These are phyloP conservation scores for Amanita pallidorosea DNA, from an alignment of 768 basidiomycete genomes.

Conservation along the genomic window DNA sequence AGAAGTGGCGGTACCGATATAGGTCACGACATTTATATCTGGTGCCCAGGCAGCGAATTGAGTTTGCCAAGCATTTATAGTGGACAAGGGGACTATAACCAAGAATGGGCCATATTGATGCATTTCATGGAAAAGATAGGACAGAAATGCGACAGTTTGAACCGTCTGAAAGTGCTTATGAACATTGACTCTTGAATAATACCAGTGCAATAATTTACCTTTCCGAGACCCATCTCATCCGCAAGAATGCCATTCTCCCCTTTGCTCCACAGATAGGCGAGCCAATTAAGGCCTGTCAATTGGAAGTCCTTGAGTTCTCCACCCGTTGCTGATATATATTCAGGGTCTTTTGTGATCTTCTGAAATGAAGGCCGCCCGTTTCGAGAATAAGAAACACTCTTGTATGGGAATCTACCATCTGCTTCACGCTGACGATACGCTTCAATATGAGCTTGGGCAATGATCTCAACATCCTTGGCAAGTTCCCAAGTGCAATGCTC, in stretches of 20 bases:
- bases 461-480: slow-evolving; percentile 66
- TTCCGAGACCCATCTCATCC: slow-evolving; percentile 99
- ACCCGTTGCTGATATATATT: slow-evolving; percentile 69
- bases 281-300: slow-evolving; percentile 95
- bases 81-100: slow-evolving; percentile 95
- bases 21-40: slow-evolving; percentile 92
- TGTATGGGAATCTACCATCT: slow-evolving; percentile 76
- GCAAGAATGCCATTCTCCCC: slow-evolving; percentile 96
- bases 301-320: slow-evolving; percentile 96
- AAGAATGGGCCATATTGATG: slow-evolving; percentile 95
- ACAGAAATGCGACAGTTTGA: slow-evolving; percentile 91
- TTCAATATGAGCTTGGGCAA: slow-evolving; percentile 70
- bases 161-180: slow-evolving; percentile 51
- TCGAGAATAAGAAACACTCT: slow-evolving; percentile 59
- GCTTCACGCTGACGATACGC: slow-evolving; percentile 70
- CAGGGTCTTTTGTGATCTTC: slow-evolving; percentile 82
- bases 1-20: slow-evolving; percentile 81
- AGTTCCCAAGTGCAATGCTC: slow-evolving; percentile 95
- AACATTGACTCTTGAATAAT: slow-evolving; percentile 5
- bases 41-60: slow-evolving; percentile 95
- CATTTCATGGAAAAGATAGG: slow-evolving; percentile 87
- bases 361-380: slow-evolving; percentile 67
- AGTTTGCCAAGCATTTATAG: slow-evolving; percentile 95
- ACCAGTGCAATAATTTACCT: slow-evolving; percentile 33
- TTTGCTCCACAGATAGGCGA: slow-evolving; percentile 92